Evolutionary conservation across 2,329 filamentous ascomycete genomes (phyloP), one percentile per base, ranked within the genome.

Genomic region (Penicillium oxalicum): DNA sequence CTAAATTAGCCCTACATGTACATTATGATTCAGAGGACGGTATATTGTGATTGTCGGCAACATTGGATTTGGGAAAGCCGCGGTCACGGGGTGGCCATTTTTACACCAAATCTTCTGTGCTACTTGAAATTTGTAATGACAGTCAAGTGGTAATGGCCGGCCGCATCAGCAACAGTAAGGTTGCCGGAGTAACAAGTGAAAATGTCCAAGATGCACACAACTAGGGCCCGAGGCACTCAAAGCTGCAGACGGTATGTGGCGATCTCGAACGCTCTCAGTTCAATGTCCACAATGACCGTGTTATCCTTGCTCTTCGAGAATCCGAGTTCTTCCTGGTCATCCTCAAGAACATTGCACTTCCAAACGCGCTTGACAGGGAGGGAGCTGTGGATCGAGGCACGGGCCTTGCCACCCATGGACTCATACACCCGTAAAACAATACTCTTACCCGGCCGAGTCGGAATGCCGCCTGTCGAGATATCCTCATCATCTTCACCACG

Each of bases 381-480:
- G 7, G 71, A 77, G 42, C 86, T 86, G 39, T 76, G 71, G 60
- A 96, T 81, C 1, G 75, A 81, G 2, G 86, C 91, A 53, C 83
- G 81, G 53, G 82, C 83, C 61, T 82, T 85, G 0, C 93, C 93
- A 40, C 93, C 93, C 37, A 97, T 73, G 51, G 86, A 86, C 66
- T 98, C 93, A 64, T 94, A 98, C 18, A 96, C 77, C 1, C 93
- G 79, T 50, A 96, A 57, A 51, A 98, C 84, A 40, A 97, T 78
- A 65, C 87, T 94, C 67, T 81, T 80, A 0, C 88, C 90, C 58
- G 81, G 79, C 49, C 87, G 81, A 56, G 75, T 75, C 3, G 80
- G 78, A 29, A 91, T 70, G 33, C 80, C 79, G 24, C 80, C 79
- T 3, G 77, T 61, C 2, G 70, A 71, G 7, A 76, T 79, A 57